Evolutionary conservation across 176 grass and related monocot genomes (phyloP), one percentile per base, ranked within the genome.

Genomic region (Melocanna baccifera): DNA sequence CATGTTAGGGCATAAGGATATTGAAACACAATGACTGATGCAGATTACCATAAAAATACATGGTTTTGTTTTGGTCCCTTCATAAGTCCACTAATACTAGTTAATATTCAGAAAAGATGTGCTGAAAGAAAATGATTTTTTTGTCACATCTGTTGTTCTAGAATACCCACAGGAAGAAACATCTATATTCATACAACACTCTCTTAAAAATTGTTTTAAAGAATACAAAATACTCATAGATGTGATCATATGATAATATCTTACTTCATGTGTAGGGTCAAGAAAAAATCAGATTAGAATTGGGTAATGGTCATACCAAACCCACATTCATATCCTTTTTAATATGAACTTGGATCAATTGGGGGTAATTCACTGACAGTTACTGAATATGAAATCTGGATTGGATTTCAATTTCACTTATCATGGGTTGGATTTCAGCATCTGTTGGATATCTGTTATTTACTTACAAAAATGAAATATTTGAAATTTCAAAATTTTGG

Each of bases 1-100:
- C n/a, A 73, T 56, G 79, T 72, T 53, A 62, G 29, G 52, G 59
- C 32, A 90, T n/a, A 73, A 83, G 19, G 80, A 68, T 61, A 32
- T 48, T 74, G 41, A 41, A 79, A 42, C 51, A 87, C 20, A 23
- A 39, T 28, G 37, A 53, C 18, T 28, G 7, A 85, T 43, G 18
- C 46, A 57, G 36, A 66, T 76, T 66, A 23, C 41, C 32, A 66
- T 64, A 45, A 71, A 48, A 84, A 40, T 68, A 55, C 23, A 77
- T 23, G 45, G 15, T 23, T 77, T 68, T n/a, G 37, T 43, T 66
- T 75, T 84, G 15, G n/a, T 40, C 34, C 7, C 61, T 67, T 53
- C 13, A 67, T 39, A 67, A 80, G 6, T 67, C 20, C 52, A 76
- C 23, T 67, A 43, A 76, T 56, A 43, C 62, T 67, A 75, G 25